Conservation (phyloP, 2,329 filamentous ascomycete genomes). For the Zymoseptoria crescenta region DNA sequence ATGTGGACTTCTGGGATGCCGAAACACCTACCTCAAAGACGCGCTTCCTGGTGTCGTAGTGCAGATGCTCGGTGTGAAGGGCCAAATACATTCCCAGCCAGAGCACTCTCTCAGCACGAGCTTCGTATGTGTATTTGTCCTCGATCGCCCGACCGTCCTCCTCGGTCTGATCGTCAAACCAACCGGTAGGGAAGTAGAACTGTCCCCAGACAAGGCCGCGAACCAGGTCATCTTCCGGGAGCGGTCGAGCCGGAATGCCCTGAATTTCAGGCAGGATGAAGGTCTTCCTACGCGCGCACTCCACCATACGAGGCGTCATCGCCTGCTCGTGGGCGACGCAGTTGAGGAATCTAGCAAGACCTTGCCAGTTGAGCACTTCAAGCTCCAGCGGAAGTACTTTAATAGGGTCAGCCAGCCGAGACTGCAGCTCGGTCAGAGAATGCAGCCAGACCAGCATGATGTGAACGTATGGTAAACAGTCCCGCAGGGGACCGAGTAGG, state of each 20-base stretch:
- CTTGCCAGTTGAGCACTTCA: constrained; percentile 46
- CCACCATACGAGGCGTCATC: constrained; percentile 31
- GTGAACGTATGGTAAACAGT: constrained; percentile 56
- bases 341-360: constrained; percentile 47
- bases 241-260: constrained; percentile 40
- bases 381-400: constrained; percentile 16
- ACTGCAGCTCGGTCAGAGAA: constrained; percentile 10
- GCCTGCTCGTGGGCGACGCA: constrained; percentile 24
- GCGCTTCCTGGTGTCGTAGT: constrained; percentile 14
- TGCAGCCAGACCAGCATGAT: constrained; percentile 54
- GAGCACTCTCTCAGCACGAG: constrained; percentile 17
- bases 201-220: constrained; percentile 56
- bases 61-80: constrained; percentile 17
- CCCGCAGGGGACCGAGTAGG: constrained; percentile 37
- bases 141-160: constrained; percentile 47
- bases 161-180: constrained; percentile 56
- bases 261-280: constrained; percentile 37
- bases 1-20: background rate
- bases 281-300: constrained; percentile 25
- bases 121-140: constrained; percentile 8
- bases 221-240: constrained; percentile 63
- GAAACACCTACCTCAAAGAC: constrained; percentile 11
- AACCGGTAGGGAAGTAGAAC: constrained; percentile 50
- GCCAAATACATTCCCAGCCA: constrained; percentile 24
- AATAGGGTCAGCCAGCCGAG: constrained; percentile 14